phyloP scores from a whole-genome alignment of 2,329 filamentous ascomycete genomes.

The Zymoseptoria crescenta region DNA sequence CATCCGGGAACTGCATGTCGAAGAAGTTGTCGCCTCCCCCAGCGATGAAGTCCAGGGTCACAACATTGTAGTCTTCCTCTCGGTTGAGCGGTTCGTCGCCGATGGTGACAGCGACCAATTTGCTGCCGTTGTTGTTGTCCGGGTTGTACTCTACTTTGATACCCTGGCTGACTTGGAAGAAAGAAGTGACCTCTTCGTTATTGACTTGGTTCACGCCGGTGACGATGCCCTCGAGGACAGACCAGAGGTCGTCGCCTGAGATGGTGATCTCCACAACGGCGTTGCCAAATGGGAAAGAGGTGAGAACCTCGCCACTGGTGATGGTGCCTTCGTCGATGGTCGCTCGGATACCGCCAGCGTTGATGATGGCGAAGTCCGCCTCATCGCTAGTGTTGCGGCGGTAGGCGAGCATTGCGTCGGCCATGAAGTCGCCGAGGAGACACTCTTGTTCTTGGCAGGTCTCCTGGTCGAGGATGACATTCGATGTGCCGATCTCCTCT shows the following conservation, averaged over 20 bases:
- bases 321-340: slow-evolving; percentile 54
- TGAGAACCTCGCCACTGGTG: slow-evolving; percentile 56
- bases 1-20: slow-evolving; percentile 28
- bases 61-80: slow-evolving; percentile 46
- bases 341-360: slow-evolving; percentile 57
- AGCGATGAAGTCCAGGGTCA: slow-evolving; percentile 57
- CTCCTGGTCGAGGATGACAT: slow-evolving; percentile 52
- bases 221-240: slow-evolving; percentile 53
- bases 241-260: slow-evolving; percentile 48
- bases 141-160: slow-evolving; percentile 53
- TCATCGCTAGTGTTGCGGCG: slow-evolving; percentile 42
- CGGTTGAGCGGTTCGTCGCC: slow-evolving; percentile 43
- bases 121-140: slow-evolving; percentile 40
- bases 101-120: slow-evolving; percentile 48
- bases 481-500: slow-evolving; percentile 49
- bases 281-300: slow-evolving; percentile 60
- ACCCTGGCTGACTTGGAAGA: slow-evolving; percentile 53
- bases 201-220: slow-evolving; percentile 49
- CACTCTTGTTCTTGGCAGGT: slow-evolving; percentile 54
- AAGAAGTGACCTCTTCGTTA: slow-evolving; percentile 46
- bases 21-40: slow-evolving; percentile 58
- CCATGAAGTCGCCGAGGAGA: slow-evolving; percentile 36
- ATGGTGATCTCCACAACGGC: slow-evolving; percentile 52
- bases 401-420: slow-evolving; percentile 54
- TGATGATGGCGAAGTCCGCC: slow-evolving; percentile 53